A percentile compares a stretch with the other conserved stretches of the same genome.
Conservation (phyloP, 1,284 basidiomycete species). For the Puccinia sorghi region DNA sequence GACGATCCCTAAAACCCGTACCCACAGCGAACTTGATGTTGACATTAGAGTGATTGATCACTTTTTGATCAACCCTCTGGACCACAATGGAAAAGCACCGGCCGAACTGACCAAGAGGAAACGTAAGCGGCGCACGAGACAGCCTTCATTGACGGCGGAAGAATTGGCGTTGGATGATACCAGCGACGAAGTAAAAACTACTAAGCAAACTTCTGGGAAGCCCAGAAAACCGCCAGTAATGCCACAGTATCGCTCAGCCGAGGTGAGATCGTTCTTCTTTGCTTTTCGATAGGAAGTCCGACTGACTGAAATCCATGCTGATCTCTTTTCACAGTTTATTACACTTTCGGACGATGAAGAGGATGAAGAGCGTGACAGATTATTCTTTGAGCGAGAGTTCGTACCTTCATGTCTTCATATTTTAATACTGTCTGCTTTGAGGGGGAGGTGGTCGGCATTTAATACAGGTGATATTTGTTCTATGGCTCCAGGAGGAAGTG, state of each 20-base stretch:
- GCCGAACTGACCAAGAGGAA: conserved; percentile 69
- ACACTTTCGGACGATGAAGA: conserved; percentile 38
- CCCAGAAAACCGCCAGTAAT: conserved; percentile 25
- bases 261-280: conserved; percentile 5
- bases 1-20: conserved; percentile 71
- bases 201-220: conserved; percentile 9
- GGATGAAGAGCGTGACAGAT: conserved; percentile 38
- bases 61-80: conserved; percentile 72
- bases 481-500: background rate
- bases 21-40: conserved; percentile 67
- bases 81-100: conserved; percentile 72
- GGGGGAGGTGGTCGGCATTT: background rate
- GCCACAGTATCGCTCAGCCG: conserved; percentile 21
- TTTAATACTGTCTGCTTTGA: background rate
- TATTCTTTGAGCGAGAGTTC: conserved; percentile 43
- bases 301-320: background rate
- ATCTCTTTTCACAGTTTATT: conserved; percentile 33
- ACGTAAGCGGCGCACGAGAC: conserved; percentile 58
- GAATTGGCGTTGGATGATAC: conserved; percentile 14
- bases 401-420: background rate
- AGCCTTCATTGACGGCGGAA: conserved; percentile 12
- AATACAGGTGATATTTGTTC: background rate
- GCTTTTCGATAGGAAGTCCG: background rate
- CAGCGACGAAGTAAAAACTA: background rate
- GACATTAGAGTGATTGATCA: conserved; percentile 72